Conservation (phyloP, 2,329 filamentous ascomycete genomes). For the Beauveria sp. region DNA sequence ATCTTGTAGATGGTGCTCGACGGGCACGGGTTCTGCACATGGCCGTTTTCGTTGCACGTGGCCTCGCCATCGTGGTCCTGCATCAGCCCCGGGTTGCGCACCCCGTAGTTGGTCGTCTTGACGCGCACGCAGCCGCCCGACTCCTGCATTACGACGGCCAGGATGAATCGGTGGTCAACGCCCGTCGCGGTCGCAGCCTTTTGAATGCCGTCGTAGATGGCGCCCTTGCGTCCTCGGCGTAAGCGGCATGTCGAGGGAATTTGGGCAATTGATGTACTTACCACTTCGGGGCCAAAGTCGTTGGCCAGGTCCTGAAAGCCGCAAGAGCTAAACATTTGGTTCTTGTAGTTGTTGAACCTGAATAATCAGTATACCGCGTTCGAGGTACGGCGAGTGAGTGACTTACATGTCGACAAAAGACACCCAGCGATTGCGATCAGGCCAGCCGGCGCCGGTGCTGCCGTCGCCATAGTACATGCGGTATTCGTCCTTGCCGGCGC, state of each 20-base stretch:
- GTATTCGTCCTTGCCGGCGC: constrained; percentile 21
- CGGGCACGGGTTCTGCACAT: constrained; percentile 20
- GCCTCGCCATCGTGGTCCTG: constrained; percentile 28
- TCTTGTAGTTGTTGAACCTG: constrained; percentile 22
- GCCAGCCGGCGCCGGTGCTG: constrained; percentile 23
- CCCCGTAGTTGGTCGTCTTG: constrained; percentile 31
- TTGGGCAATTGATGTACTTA: constrained; percentile 10
- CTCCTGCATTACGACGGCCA: constrained; percentile 38
- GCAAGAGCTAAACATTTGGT: constrained; percentile 17
- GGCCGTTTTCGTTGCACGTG: constrained; percentile 26
- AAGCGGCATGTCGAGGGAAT: too few relatives aligned
- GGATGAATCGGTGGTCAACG: constrained; percentile 34
- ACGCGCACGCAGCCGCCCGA: constrained; percentile 36
- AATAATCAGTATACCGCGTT: neutral
- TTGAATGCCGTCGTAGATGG: constrained; percentile 26
- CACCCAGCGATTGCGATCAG: constrained; percentile 21
- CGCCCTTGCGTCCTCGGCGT: neutral
- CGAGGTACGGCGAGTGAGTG: neutral
- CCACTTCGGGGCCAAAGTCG: constrained; percentile 18
- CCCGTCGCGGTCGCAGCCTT: constrained; percentile 19
- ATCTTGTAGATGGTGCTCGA: constrained; percentile 20
- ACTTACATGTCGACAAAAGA: constrained; percentile 22
- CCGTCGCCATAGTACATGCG: constrained; percentile 23
- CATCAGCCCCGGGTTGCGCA: constrained; percentile 35
- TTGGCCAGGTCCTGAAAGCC: constrained; percentile 10